Conservation (phyloP, 2,329 filamentous ascomycete species). For the Neonectria ditissima region DNA sequence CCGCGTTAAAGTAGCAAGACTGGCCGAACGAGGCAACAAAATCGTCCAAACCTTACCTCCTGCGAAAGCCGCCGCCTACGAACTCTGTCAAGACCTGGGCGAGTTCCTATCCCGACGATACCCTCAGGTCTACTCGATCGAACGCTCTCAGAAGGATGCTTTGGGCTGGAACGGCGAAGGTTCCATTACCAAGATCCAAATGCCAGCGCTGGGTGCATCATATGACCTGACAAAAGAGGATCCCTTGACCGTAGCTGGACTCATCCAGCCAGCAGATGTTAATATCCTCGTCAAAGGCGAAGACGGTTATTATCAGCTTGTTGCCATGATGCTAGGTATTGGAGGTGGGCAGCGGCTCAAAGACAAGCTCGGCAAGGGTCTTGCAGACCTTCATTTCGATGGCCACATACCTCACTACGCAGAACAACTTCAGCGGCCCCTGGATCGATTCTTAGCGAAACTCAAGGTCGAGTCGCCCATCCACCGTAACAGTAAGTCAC, state of each 20-base stretch:
- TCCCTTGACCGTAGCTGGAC: constrained; percentile 12
- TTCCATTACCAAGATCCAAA: constrained; percentile 2
- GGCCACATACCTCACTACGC: constrained; percentile 13
- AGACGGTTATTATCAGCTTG: constrained; percentile 7
- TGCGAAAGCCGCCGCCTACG: constrained; percentile 6
- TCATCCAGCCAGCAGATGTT: constrained; percentile 12
- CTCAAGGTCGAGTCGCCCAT: constrained; percentile 8
- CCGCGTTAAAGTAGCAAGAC: neutral
- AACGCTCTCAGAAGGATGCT: constrained; percentile 1
- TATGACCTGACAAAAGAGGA: constrained; percentile 13
- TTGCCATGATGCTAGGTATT: constrained; percentile 19
- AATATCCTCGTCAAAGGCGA: constrained; percentile 7
- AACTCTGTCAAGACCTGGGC: constrained; percentile 12
- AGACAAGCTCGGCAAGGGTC: constrained; percentile 11
- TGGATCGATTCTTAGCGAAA: constrained; percentile 6
- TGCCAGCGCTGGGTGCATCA: constrained; percentile 6
- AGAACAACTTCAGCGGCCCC: constrained; percentile 7
- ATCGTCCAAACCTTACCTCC: constrained; percentile 3
- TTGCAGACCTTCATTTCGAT: constrained; percentile 11
- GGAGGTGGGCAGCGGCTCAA: constrained; percentile 13
- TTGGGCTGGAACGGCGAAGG: constrained; percentile 3
- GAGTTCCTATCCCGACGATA: constrained; percentile 14
- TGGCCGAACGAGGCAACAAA: constrained; percentile 8
- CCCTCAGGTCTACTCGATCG: constrained; percentile 12
- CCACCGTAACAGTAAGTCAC: constrained; percentile 8